Conservation (phyloP, 1,284 basidiomycete genomes). For the Apiotrichum porosum region DNA sequence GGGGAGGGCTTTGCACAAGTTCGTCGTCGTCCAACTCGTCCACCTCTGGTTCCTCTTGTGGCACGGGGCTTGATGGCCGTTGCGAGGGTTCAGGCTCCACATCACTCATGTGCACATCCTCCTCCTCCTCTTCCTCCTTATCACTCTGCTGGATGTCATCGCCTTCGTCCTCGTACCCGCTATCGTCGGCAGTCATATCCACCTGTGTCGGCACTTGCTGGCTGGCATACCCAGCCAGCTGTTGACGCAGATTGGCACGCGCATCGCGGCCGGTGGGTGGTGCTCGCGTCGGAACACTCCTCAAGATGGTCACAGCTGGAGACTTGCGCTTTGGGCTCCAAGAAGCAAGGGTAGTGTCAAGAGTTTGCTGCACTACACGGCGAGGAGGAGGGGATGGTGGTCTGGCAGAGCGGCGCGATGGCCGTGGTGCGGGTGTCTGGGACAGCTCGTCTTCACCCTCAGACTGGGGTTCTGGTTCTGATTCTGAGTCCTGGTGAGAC, state of each 20-base stretch:
- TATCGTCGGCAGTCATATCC: constrained; percentile 5
- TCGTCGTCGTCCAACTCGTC: constrained; percentile 21
- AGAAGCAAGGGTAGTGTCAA: constrained; percentile 24
- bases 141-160: constrained; percentile 17
- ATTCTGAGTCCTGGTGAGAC: too few relatives aligned
- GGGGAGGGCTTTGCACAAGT: too few relatives aligned
- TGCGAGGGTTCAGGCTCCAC: constrained; percentile 16
- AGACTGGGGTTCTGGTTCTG: constrained; percentile 1
- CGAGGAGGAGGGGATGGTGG: too few relatives aligned
- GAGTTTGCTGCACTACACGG: constrained; percentile 11
- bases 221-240: constrained; percentile 56
- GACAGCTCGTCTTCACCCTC: constrained; percentile 9
- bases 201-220: too few relatives aligned
- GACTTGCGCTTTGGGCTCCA: constrained; percentile 20
- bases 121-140: constrained; percentile 16
- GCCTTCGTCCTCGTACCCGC: constrained; percentile 14
- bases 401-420: too few relatives aligned
- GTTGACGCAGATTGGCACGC: constrained; percentile 50
- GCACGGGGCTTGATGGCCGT: too few relatives aligned
- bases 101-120: neutral
- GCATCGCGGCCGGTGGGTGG: constrained; percentile 22
- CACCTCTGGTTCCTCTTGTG: constrained; percentile 21
- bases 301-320: neutral
- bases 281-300: constrained; percentile 1
- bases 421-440: neutral